Evolutionary conservation across 176 grass and related monocot species (phyloP), one percentile per base, ranked within the genome.

Genomic region (Aegilops sharonensis): DNA sequence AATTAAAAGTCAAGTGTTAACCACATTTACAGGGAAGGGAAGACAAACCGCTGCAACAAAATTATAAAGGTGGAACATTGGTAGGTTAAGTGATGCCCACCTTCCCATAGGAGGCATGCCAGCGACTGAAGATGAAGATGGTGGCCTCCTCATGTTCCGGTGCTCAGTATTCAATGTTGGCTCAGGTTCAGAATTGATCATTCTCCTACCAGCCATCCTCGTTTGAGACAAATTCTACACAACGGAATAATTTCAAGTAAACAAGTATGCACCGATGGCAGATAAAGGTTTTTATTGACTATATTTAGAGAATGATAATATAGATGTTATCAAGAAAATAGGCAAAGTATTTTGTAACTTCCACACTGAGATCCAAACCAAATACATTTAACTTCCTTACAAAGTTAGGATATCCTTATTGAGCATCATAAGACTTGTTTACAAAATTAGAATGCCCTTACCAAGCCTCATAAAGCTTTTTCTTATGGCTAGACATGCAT

Each of bases 141-240:
- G 76, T 67, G 92, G 85, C 83, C 94, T 96, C 37, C 93, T 88
- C 75, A 83, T 78, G 82, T 90, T 94, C 78, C 94, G 83, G 76
- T 87, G 66, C 64, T 99, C 94, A 25, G 66, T 81, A 77, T 86
- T 96, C 25, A 88, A 79, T 43, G 81, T 15, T 56, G 77, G 70
- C 70, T 94, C 92, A 27, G 90, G 85, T 25, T 97, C 97, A 3
- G 90, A 83, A 73, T 88, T 83, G 35, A 91, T 81, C 75, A 92
- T 84, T 87, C 94, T 94, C 92, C 94, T 92, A 45, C 90, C 89
- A 70, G 85, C 85, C 90, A 86, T 89, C 87, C 94, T 99, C 88
- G 87, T 90, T 79, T 99, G 94, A 80, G 97, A 88, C 85, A 96
- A 85, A 89, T 94, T 99, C 94, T 96, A 78, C 56, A 79, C 32